Conservation (phyloP, 2,329 filamentous ascomycete species). For the Alternaria longipes region DNA sequence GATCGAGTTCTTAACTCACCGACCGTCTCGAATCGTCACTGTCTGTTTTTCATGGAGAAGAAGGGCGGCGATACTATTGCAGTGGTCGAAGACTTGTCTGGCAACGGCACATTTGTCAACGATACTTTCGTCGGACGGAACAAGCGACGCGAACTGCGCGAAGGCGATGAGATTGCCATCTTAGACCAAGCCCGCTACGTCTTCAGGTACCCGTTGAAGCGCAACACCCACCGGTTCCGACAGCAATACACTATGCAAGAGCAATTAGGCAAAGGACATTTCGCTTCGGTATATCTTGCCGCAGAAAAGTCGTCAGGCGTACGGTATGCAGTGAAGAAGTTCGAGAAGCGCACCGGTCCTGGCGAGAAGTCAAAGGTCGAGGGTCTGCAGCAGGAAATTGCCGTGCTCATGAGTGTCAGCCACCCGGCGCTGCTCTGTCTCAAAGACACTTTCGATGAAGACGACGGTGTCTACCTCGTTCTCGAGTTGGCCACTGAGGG, state of each 20-base stretch:
- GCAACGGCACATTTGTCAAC: slow-evolving; percentile 96
- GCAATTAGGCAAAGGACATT: slow-evolving; percentile 92
- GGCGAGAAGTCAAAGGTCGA: slow-evolving; percentile 86
- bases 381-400: slow-evolving; percentile 92
- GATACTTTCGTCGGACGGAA: slow-evolving; percentile 91
- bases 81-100: slow-evolving; percentile 90
- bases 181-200: slow-evolving; percentile 86
- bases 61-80: slow-evolving; percentile 68
- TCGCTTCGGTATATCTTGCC: slow-evolving; percentile 91
- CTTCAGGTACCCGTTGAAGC: slow-evolving; percentile 78
- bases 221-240: slow-evolving; percentile 74
- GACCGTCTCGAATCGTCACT: slow-evolving; percentile 88
- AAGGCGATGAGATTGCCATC: slow-evolving; percentile 90
- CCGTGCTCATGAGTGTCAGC: slow-evolving; percentile 94
- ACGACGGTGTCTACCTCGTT: slow-evolving; percentile 88
- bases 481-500: slow-evolving; percentile 91
- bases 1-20: slow-evolving; percentile 74
- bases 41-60: slow-evolving; percentile 71
- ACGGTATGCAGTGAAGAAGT: slow-evolving; percentile 92
- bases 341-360: slow-evolving; percentile 83
- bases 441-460: slow-evolving; percentile 94
- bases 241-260: slow-evolving; percentile 87
- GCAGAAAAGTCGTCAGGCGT: slow-evolving; percentile 84
- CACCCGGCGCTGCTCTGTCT: slow-evolving; percentile 92
- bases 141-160: slow-evolving; percentile 84